phyloP scores from a whole-genome alignment of 2,329 filamentous ascomycete species.

The Rutstroemia sp. region DNA sequence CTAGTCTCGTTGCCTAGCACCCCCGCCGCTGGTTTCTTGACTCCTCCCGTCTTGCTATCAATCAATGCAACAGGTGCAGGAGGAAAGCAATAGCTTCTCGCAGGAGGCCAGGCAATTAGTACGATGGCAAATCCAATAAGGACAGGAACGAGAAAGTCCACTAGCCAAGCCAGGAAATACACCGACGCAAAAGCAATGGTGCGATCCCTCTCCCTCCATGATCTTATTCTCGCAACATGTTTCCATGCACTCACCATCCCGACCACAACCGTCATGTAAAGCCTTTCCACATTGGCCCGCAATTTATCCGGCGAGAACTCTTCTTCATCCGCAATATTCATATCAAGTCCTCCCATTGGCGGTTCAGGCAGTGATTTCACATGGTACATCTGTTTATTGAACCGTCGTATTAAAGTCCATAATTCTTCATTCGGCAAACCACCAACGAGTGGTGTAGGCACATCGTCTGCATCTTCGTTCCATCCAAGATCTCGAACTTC shows the following conservation, averaged over 20 bases:
- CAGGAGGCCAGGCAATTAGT: slow-evolving; percentile 58
- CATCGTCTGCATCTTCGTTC: slow-evolving; percentile 44
- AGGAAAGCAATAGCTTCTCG: slow-evolving; percentile 61
- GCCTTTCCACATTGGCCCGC: slow-evolving; percentile 65
- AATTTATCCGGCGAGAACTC: slow-evolving; percentile 82
- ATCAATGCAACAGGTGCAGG: slow-evolving; percentile 71
- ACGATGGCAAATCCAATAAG: slow-evolving; percentile 52
- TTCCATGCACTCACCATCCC: slow-evolving; percentile 60
- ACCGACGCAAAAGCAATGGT: slow-evolving; percentile 55
- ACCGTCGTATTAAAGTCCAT: slow-evolving; percentile 55
- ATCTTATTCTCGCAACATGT: slow-evolving; percentile 68
- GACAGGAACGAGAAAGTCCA: slow-evolving; percentile 63
- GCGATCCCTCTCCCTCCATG: slow-evolving; percentile 67
- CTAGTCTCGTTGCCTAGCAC: slow-evolving; percentile 70
- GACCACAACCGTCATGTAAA: slow-evolving; percentile 75
- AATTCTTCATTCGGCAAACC: slow-evolving; percentile 57
- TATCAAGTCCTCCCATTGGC: slow-evolving; percentile 61
- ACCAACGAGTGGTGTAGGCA: slow-evolving; percentile 48
- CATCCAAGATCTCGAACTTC: slow-evolving; percentile 53
- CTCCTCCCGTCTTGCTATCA: slow-evolving; percentile 58
- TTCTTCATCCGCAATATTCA: slow-evolving; percentile 75
- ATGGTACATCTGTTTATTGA: slow-evolving; percentile 58
- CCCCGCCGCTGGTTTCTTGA: slow-evolving; percentile 71
- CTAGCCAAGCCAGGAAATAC: slow-evolving; percentile 58
- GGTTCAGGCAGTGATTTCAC: slow-evolving; percentile 57